These are phyloP conservation scores for Morella rubra DNA, from an alignment of 306 rosid genomes.

Conservation along the genomic window DNA sequence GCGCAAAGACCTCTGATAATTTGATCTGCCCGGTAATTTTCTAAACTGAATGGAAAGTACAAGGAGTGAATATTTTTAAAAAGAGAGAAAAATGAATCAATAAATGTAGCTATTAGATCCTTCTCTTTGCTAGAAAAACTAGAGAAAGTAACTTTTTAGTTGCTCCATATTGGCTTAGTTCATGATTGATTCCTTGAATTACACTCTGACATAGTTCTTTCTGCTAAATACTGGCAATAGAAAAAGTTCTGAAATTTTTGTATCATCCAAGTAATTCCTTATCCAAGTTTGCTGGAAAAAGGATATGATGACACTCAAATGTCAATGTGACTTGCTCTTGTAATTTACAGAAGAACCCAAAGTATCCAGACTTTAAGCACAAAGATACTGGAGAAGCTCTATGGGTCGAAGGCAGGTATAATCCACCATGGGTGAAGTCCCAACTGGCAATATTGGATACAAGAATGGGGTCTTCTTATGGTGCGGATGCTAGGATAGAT, in stretches of 20 bases:
- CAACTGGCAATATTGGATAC: slow-evolving; percentile 74
- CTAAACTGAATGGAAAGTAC: not conserved
- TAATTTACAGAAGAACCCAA: slow-evolving; percentile 78
- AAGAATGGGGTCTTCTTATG: slow-evolving; percentile 53
- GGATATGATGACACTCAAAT: not conserved
- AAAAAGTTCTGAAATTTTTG: not conserved
- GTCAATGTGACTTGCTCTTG: slow-evolving; percentile 3
- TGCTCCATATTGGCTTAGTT: not conserved
- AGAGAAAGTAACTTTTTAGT: not conserved
- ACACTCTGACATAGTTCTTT: slow-evolving; percentile 1
- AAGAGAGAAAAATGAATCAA: not conserved
- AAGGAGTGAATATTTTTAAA: not conserved
- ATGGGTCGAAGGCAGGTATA: slow-evolving; percentile 80
- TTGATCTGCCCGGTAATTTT: not conserved
- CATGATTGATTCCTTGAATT: no score
- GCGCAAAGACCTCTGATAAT: not conserved
- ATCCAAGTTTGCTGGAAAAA: not conserved
- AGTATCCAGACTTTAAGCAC: slow-evolving; percentile 86
- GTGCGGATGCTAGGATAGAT: slow-evolving; percentile 44
- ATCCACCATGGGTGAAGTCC: slow-evolving; percentile 86
- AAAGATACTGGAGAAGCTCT: slow-evolving; percentile 93
- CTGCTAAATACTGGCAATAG: not conserved
- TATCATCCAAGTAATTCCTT: not conserved
- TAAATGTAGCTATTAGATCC: not conserved
- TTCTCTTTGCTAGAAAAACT: not conserved